Evolutionary conservation across 2,329 filamentous ascomycete genomes (phyloP).

Genomic region (Venturia carpophila): DNA sequence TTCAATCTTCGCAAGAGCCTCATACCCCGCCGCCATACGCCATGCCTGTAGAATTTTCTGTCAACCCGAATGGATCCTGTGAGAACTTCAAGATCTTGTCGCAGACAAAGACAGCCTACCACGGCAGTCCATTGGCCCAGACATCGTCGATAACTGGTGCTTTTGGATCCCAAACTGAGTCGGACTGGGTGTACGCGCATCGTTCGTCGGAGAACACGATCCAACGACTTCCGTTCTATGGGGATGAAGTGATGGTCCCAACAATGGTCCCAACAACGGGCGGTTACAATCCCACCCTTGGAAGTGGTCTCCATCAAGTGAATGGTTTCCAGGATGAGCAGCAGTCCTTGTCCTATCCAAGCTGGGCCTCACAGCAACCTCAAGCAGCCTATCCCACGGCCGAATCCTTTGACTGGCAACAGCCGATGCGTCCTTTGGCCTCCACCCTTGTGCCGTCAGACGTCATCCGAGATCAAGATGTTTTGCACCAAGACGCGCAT

Average conservation of each 20-base stretch:
- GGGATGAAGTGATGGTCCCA: neutral
- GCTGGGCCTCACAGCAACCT: slow-evolving; percentile 8
- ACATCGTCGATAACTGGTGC: neutral
- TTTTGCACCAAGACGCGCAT: neutral
- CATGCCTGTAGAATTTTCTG: neutral
- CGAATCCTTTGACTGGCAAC: neutral
- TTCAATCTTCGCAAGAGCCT: neutral
- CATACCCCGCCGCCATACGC: neutral
- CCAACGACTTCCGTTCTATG: neutral
- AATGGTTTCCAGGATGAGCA: neutral
- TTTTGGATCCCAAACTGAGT: neutral
- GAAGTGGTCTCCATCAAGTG: neutral
- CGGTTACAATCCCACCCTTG: neutral
- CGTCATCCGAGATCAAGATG: neutral
- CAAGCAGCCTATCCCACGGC: neutral
- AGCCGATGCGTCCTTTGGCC: neutral
- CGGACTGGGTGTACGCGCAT: neutral
- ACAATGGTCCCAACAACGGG: neutral
- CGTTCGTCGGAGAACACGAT: neutral
- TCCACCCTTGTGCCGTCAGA: neutral
- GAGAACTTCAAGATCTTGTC: neutral
- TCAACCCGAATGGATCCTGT: slow-evolving; percentile 1
- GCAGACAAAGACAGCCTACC: neutral
- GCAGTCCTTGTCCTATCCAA: neutral
- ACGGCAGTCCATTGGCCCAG: neutral